Conservation (phyloP, 1,284 basidiomycete genomes). For the Trametes polyzona region DNA sequence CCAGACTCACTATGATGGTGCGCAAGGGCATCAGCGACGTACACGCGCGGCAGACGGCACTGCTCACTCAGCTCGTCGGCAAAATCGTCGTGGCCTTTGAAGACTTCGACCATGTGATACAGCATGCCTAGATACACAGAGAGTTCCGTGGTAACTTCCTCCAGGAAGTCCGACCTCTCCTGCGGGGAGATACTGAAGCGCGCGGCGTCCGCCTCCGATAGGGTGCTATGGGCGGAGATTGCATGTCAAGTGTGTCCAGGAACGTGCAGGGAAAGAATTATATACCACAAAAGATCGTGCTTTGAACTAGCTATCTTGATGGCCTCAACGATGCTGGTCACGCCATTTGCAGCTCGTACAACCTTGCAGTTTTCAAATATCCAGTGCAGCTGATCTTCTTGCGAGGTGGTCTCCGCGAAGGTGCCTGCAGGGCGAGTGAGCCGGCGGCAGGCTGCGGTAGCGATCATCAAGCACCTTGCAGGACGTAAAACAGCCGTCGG, state of each 20-base stretch:
- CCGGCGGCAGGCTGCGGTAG: not conserved
- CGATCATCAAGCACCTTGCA: constrained; percentile 70
- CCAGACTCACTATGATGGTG: constrained; percentile 78
- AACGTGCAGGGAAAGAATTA: constrained; percentile 12
- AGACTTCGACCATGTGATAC: constrained; percentile 92
- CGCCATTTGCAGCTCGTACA: constrained; percentile 83
- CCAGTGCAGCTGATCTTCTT: constrained; percentile 95
- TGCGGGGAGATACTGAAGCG: constrained; percentile 69
- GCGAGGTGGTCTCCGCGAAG: constrained; percentile 89
- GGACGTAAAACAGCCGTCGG: constrained; percentile 84
- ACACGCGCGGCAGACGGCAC: constrained; percentile 16
- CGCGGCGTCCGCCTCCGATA: constrained; percentile 71
- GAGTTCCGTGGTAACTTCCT: constrained; percentile 89
- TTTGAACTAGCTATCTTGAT: constrained; percentile 90
- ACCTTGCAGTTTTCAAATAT: constrained; percentile 93
- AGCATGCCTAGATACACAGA: constrained; percentile 92
- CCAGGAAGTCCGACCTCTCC: constrained; percentile 79
- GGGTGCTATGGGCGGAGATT: constrained; percentile 49
- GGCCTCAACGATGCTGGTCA: constrained; percentile 84
- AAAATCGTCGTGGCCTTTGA: constrained; percentile 90
- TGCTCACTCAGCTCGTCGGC: constrained; percentile 93
- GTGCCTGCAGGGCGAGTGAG: constrained; percentile 59
- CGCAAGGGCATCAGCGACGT: constrained; percentile 18
- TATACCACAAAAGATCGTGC: constrained; percentile 82
- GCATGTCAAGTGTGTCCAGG: constrained; percentile 5